Evolutionary conservation across 768 basidiomycete species (phyloP).

Genomic region (Lepiota subincarnata): DNA sequence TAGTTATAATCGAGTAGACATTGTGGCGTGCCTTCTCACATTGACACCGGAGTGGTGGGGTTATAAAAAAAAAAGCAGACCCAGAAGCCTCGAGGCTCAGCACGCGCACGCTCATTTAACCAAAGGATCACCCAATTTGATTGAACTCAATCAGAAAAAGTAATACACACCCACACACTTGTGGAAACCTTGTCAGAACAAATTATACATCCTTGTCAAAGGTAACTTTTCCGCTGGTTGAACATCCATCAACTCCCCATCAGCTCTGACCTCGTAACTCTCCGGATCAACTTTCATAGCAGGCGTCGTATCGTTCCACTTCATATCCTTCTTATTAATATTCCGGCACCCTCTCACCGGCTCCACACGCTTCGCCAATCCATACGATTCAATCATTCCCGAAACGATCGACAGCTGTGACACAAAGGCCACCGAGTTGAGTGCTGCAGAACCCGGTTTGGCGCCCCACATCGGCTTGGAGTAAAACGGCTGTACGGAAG

Average conservation of each 20-base stretch:
- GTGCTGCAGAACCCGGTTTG: constrained; percentile 69
- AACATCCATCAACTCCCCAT: constrained; percentile 74
- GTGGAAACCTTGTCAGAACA: constrained; percentile 53
- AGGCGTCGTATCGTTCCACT: constrained; percentile 83
- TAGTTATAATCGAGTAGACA: no score
- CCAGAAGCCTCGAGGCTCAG: background rate
- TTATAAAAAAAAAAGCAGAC: no score
- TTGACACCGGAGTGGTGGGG: no score
- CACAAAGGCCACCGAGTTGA: constrained; percentile 85
- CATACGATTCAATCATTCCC: constrained; percentile 60
- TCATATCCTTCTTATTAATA: constrained; percentile 87
- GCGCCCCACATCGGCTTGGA: constrained; percentile 94
- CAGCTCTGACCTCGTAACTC: constrained; percentile 81
- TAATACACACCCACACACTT: background rate
- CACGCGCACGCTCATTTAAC: no score
- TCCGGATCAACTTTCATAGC: constrained; percentile 90
- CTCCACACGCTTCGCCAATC: constrained; percentile 42
- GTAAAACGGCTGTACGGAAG: constrained; percentile 87
- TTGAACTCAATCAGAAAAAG: background rate
- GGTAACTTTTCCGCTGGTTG: constrained; percentile 68
- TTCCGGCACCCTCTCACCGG: constrained; percentile 74
- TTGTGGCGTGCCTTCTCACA: no score
- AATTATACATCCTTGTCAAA: constrained; percentile 69
- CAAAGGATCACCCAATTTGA: background rate
- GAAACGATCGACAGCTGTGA: constrained; percentile 42